A percentile compares a stretch with the other conserved stretches of the same genome.
Conservation (phyloP, 345 rosid genomes). For the Litchi chinensis region DNA sequence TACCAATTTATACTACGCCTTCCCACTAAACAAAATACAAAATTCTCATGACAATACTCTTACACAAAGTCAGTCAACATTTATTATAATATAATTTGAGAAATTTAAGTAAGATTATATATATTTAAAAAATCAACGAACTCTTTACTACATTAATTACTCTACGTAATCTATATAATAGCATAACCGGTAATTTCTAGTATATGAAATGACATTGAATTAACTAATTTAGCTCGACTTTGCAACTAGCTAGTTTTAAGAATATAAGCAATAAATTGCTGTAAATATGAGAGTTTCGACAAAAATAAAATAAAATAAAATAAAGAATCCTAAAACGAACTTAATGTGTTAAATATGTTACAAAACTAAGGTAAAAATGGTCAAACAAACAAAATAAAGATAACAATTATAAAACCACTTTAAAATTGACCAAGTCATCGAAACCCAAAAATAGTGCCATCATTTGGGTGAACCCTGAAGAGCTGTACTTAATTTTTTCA, state of each 20-base stretch:
- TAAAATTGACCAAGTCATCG: constrained; percentile 14
- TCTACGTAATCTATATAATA: not conserved
- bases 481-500: constrained; percentile 12
- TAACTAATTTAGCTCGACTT: too few species aligned
- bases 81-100: too few species aligned
- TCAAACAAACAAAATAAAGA: too few species aligned
- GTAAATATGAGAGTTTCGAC: too few species aligned
- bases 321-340: not conserved
- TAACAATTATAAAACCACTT: not conserved
- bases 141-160: not conserved
- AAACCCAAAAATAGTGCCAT: not conserved
- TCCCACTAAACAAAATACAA: not conserved
- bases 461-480: constrained; percentile 5
- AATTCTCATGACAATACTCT: too few species aligned
- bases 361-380: not conserved
- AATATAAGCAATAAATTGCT: too few species aligned
- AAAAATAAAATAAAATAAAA: too few species aligned
- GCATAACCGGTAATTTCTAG: too few species aligned
- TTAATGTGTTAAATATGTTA: not conserved
- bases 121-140: not conserved
- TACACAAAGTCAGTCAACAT: not conserved
- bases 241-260: too few species aligned
- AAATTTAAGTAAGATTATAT: too few species aligned
- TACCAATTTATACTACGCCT: not conserved
- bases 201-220: too few species aligned